Conservation (phyloP, 768 basidiomycete species). For the Cystobasidium onofrii region DNA sequence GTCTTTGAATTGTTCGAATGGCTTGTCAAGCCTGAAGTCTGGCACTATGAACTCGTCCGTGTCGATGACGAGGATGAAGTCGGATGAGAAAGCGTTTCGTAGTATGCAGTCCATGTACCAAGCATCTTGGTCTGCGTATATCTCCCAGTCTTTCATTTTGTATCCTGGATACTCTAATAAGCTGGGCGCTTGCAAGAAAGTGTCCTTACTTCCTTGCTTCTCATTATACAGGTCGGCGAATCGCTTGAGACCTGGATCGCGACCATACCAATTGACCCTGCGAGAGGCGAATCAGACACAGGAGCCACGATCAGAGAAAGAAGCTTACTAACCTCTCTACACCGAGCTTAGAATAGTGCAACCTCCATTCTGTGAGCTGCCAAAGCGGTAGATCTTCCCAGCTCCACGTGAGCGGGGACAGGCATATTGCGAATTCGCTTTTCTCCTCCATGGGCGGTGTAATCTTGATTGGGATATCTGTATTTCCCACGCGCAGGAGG, state of each 20-base stretch:
- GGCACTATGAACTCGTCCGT: constrained; percentile 3
- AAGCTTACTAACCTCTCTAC: background rate
- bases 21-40: background rate
- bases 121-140: constrained; percentile 16
- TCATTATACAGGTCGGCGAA: background rate
- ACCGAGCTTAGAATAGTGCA: background rate
- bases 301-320: background rate
- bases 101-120: constrained; percentile 24
- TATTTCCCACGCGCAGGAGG: background rate
- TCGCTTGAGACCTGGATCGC: background rate
- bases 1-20: constrained; percentile 15
- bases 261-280: constrained; percentile 16
- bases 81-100: constrained; percentile 9
- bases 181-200: constrained; percentile 2
- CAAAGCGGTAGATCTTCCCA: constrained; percentile 1
- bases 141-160: background rate
- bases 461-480: background rate
- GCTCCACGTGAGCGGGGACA: background rate
- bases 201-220: constrained; percentile 10
- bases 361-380: background rate
- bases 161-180: background rate
- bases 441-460: constrained; percentile 13
- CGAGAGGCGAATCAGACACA: background rate
- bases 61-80: constrained; percentile 17
- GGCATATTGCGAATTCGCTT: constrained; percentile 4